Evolutionary conservation across 352 stramenopile species (phyloP).

Genomic region (Pythium sukuiense): DNA sequence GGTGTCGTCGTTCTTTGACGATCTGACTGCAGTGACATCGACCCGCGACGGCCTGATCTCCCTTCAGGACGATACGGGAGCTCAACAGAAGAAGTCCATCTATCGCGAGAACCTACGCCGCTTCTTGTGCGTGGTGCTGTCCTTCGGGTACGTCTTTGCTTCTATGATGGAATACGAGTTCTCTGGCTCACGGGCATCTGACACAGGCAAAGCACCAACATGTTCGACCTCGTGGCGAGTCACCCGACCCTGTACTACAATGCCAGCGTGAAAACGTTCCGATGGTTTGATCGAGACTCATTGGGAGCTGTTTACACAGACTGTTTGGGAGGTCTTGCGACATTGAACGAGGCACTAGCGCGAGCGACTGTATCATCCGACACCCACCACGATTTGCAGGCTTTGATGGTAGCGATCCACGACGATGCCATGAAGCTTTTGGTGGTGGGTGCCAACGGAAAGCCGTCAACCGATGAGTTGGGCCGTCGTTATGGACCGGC

Average conservation of each 20-base stretch:
- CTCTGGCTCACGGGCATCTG: not conserved
- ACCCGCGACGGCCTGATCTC: conserved; percentile 17
- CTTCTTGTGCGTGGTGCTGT: conserved; percentile 56
- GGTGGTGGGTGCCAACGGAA: not conserved
- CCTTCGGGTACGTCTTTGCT: conserved; percentile 39
- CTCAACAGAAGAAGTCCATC: conserved; percentile 24
- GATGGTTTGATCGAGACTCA: conserved; percentile 35
- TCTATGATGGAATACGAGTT: not conserved
- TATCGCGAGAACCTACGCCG: conserved; percentile 58
- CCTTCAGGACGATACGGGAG: not conserved
- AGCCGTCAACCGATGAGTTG: conserved; percentile 16
- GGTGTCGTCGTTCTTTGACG: conserved; percentile 25
- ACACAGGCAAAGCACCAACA: conserved; percentile 29
- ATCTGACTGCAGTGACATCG: conserved; percentile 19
- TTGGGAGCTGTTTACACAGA: conserved; percentile 39
- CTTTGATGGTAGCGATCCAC: conserved; percentile 17
- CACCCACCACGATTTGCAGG: conserved; percentile 14
- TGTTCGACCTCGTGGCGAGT: conserved; percentile 40
- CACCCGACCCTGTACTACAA: conserved; percentile 51
- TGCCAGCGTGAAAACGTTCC: conserved; percentile 46
- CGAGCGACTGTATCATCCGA: conserved; percentile 12
- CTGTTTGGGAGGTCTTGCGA: conserved; percentile 10
- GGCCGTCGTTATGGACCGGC: conserved; percentile 24
- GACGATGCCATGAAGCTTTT: conserved; percentile 18
- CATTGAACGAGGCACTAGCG: conserved; percentile 16